Evolutionary conservation across 352 stramenopile species (phyloP).

Genomic region (Pythium guiyangense): DNA sequence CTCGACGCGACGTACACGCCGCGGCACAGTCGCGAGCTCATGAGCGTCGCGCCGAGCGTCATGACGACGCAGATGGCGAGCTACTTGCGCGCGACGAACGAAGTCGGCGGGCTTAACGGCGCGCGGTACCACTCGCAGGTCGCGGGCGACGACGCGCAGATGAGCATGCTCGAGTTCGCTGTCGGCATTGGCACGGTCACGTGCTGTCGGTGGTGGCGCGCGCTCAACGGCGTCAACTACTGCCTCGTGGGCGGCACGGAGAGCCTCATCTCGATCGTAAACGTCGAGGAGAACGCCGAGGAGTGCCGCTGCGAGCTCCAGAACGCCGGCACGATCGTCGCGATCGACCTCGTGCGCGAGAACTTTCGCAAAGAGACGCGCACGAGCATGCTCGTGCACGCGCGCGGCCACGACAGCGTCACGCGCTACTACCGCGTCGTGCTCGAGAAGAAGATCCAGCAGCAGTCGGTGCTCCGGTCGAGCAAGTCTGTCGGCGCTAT

Average conservation of each 20-base stretch:
- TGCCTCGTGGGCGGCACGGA: slow-evolving; percentile 74
- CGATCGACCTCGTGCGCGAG: slow-evolving; percentile 75
- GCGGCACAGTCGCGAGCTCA: slow-evolving; percentile 55
- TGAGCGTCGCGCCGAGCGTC: slow-evolving; percentile 62
- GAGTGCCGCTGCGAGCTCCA: slow-evolving; percentile 80
- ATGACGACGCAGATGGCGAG: slow-evolving; percentile 84
- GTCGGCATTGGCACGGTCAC: slow-evolving; percentile 61
- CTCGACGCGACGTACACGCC: slow-evolving; percentile 52
- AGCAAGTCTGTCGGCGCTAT: not conserved
- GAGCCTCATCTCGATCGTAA: slow-evolving; percentile 81
- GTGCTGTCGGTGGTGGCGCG: slow-evolving; percentile 76
- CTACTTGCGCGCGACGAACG: slow-evolving; percentile 78
- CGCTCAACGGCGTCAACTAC: slow-evolving; percentile 81
- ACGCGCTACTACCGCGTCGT: slow-evolving; percentile 78
- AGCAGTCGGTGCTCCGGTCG: not conserved
- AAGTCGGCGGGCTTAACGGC: slow-evolving; percentile 72
- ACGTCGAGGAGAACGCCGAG: slow-evolving; percentile 82
- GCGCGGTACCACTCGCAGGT: slow-evolving; percentile 81
- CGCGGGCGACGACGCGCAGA: slow-evolving; percentile 73
- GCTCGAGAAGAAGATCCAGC: slow-evolving; percentile 71
- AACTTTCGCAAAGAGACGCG: slow-evolving; percentile 69
- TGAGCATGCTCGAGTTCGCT: slow-evolving; percentile 82
- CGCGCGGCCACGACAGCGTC: slow-evolving; percentile 32
- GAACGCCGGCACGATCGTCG: slow-evolving; percentile 51
- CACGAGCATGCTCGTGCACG: slow-evolving; percentile 84